Evolutionary conservation across 345 rosid genomes (phyloP), one percentile per base, ranked within the genome.

Genomic region (Populus tremula): DNA sequence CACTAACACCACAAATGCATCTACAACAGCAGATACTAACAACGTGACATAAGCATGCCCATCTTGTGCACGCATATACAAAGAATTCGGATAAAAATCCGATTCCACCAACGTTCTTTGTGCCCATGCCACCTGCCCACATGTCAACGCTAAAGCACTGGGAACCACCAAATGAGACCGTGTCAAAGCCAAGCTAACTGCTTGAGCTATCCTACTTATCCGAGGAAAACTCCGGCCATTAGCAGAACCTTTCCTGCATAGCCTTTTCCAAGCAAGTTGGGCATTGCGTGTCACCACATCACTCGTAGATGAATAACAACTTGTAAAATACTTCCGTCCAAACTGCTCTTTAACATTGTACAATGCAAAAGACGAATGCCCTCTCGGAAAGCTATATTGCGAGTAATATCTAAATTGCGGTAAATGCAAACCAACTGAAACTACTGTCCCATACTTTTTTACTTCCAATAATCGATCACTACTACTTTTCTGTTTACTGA

Each of bases 201-300:
- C 98, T 84, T 92, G 97, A 75, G 97, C 94, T 45, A 90, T 76
- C 81, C 76, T 91, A 79, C 83, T 85, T 63, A 92, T 41, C 21
- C 62, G 79, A 29, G 89, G 87, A 39, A 85, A 85, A 64, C 77
- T 72, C 65, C 38, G 79, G 17, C 77, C 76, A 62, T 77, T 47
- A 11, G 77, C 65, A 89, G 76, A 85, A 69, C 84, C 86, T 72
- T 84, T 88, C 25, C 39, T 56, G 53, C 82, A 82, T 47, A 92
- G 82, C 83, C 82, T 88, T 82, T 79, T 86, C 96, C 92, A 96
- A 80, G 91, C 86, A 77, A 81, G 80, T 84, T 85, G 87, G 5
- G 90, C 89, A 76, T 79, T 89, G 74, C 85, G 87, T 36, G 86
- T 73, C 73, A 83, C 84, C 12, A 75, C 76, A 78, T 72, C 84